Base-by-base conservation (phyloP, 192 early-diverging fungal genomes). In the Linnemannia zychae region DNA sequence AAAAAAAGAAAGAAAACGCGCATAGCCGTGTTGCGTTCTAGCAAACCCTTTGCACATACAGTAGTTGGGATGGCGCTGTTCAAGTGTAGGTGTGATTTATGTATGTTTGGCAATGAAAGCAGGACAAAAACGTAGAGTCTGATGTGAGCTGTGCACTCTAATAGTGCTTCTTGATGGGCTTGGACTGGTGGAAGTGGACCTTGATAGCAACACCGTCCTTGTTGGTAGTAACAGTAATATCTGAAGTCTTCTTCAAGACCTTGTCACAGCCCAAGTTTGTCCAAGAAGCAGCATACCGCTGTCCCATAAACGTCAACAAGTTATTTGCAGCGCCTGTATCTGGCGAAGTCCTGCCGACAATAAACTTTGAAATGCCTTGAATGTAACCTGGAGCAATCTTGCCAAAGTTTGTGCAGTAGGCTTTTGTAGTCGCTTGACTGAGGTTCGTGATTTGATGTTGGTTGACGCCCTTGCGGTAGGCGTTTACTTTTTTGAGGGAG, bases 241-340 rank as follows among this genome's bases (percentile, higher is more conserved):
- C 81, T 24, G 75, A 82, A 24, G 81, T 77, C 63, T 77, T 68
- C 37, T 77, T 77, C 75, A 82, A 24, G 5, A 57, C 7, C 63
- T 77, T 77, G 65, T 82, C 81, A 15, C 81, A 82, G 4, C 75
- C 81, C 50, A 82, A 36, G 49, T 82, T 82, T 37, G 48, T 67
- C 81, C 81, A 82, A n/a, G 81, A 82, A 11, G 75, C 75, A 1
- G 60, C 70, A 67, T 82, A 82, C 0, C 81, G 81, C 33, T 82
- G 81, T 44, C 81, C 81, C 81, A 82, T 73, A 38, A 82, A 82
- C 31, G 75, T 82, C 13, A 82, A 40, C 53, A 82, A 6, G 49
- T 67, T 82, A 34, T 72, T 47, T 15, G 75, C 81, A 40, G 50
- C 81, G 0, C 3, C 80, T 0, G 74, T 16, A 11, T 47, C 48